These are phyloP conservation scores for Ceratopteris richardii DNA, from an alignment of 75 land plant genomes.

Conservation along the genomic window DNA sequence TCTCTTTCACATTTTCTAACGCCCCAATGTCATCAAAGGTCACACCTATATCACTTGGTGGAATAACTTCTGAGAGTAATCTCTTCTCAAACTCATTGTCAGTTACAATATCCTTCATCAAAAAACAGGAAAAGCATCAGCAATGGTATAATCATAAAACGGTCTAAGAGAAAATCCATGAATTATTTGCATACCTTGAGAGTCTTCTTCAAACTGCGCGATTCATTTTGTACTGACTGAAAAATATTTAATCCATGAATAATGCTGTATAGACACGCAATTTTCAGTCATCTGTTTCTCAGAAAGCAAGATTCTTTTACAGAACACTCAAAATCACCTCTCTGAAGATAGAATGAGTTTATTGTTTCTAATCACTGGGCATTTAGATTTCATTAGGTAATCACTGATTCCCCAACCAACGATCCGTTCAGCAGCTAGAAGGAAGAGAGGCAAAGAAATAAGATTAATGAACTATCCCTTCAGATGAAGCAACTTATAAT, in stretches of 20 bases:
- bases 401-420: constrained; percentile 80
- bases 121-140: too few species aligned
- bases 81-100: constrained; percentile 85
- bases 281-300: not conserved
- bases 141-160: too few species aligned
- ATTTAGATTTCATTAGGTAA: constrained; percentile 34
- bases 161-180: too few species aligned
- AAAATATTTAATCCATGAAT: constrained; percentile 42
- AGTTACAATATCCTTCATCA: constrained; percentile 59
- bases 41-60: constrained; percentile 81
- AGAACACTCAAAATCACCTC: constrained; percentile 27
- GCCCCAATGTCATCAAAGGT: constrained; percentile 92
- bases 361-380: constrained; percentile 22
- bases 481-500: too few species aligned
- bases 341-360: constrained; percentile 49
- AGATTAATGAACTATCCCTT: too few species aligned
- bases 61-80: constrained; percentile 79
- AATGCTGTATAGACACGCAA: constrained; percentile 27
- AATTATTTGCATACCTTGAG: constrained; percentile 71
- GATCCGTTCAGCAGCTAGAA: constrained; percentile 55
- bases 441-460: not conserved
- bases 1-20: constrained; percentile 82
- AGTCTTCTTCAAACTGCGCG: constrained; percentile 48
- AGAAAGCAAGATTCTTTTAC: not conserved
- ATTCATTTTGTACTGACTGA: constrained; percentile 46